A percentile compares a stretch with the other conserved stretches of the same genome.
These are phyloP conservation scores for Talaromyces islandicus DNA, from an alignment of 2,329 filamentous ascomycete species.

Conservation along the genomic window DNA sequence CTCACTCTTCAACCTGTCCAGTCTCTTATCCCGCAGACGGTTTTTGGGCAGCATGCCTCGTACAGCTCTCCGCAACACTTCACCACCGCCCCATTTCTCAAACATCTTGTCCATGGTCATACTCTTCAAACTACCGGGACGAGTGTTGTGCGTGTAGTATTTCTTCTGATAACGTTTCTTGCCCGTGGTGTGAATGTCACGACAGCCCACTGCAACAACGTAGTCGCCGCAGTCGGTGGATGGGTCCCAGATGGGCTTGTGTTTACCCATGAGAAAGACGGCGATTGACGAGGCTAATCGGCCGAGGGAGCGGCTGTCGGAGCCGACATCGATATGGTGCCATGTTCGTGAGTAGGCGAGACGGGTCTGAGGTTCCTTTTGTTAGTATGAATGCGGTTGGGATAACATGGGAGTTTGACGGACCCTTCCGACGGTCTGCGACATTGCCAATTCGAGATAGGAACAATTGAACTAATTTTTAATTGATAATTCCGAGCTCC, in stretches of 20 bases:
- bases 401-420: conserved; percentile 4
- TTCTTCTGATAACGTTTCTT: conserved; percentile 90
- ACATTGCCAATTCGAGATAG: conserved; percentile 26
- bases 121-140: conserved; percentile 76
- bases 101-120: conserved; percentile 96
- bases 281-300: conserved; percentile 86
- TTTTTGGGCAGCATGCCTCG: conserved; percentile 99
- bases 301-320: conserved; percentile 73
- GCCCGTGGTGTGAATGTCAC: conserved; percentile 79
- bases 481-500: neutral
- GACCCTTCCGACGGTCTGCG: conserved; percentile 42
- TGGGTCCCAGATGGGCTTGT: conserved; percentile 96
- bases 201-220: conserved; percentile 87
- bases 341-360: conserved; percentile 94
- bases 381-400: neutral
- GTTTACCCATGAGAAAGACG: conserved; percentile 88
- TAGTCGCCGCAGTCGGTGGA: conserved; percentile 99
- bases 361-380: conserved; percentile 60
- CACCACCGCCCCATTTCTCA: conserved; percentile 85
- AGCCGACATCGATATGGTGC: conserved; percentile 76
- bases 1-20: conserved; percentile 76
- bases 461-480: neutral
- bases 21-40: conserved; percentile 74
- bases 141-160: conserved; percentile 91
- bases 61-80: conserved; percentile 86